Evolutionary conservation across 2,329 filamentous ascomycete genomes (phyloP).

Genomic region (Phoma sp.): DNA sequence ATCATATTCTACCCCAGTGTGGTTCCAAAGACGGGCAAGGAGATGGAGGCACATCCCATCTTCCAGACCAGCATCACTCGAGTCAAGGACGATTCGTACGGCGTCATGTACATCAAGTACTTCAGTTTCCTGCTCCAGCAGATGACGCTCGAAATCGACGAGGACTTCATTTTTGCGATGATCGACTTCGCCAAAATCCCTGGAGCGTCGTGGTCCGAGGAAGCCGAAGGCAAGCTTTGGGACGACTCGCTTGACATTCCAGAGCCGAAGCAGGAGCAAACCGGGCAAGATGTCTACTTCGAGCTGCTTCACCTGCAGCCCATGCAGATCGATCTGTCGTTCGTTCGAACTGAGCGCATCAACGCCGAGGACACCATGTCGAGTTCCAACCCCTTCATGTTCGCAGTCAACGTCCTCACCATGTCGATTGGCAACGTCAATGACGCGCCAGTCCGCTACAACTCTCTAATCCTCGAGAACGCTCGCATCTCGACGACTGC

Average conservation of each 20-base stretch:
- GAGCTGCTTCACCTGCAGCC: conserved; percentile 96
- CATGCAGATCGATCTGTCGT: conserved; percentile 96
- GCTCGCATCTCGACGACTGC: conserved; percentile 87
- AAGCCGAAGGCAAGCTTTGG: conserved; percentile 83
- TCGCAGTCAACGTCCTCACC: conserved; percentile 96
- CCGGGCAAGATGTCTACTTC: conserved; percentile 95
- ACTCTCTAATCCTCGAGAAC: conserved; percentile 93
- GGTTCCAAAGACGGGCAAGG: conserved; percentile 93
- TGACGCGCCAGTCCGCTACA: conserved; percentile 91
- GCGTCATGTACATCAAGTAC: conserved; percentile 98
- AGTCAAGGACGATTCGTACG: conserved; percentile 98
- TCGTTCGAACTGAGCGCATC: conserved; percentile 94
- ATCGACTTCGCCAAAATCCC: conserved; percentile 94
- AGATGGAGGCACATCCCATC: conserved; percentile 95
- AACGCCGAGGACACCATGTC: conserved; percentile 95
- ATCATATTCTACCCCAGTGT: conserved; percentile 97
- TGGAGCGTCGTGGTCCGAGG: conserved; percentile 84
- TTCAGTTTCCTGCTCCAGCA: conserved; percentile 92
- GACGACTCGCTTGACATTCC: conserved; percentile 91
- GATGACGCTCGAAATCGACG: conserved; percentile 97
- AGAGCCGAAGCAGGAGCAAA: conserved; percentile 82
- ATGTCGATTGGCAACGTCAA: conserved; percentile 99
- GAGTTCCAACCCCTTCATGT: conserved; percentile 92
- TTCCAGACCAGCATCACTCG: conserved; percentile 89
- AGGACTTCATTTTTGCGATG: conserved; percentile 96